Evolutionary conservation across 2,329 filamentous ascomycete species (phyloP).

Genomic region (Hyphodiscus sp.): DNA sequence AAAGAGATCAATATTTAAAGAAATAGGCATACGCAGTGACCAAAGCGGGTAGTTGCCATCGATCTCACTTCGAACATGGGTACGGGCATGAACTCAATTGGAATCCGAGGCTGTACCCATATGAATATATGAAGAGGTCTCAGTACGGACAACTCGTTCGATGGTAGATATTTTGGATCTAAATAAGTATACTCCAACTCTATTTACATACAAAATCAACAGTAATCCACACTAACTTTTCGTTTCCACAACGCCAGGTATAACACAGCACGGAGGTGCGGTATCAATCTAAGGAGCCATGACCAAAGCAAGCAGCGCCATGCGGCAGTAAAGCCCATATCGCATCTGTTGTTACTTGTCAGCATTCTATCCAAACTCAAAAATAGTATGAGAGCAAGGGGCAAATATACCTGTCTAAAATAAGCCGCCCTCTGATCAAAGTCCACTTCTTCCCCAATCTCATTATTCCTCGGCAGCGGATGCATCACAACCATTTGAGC

Average conservation of each 20-base stretch:
- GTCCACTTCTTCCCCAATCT: slow-evolving; percentile 93
- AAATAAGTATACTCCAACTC: neutral
- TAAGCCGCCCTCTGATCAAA: slow-evolving; percentile 96
- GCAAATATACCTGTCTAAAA: slow-evolving; percentile 86
- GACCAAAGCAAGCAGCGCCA: slow-evolving; percentile 92
- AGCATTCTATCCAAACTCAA: slow-evolving; percentile 5
- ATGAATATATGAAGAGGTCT: too few relatives aligned
- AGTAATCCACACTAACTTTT: neutral
- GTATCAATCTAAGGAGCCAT: slow-evolving; percentile 47
- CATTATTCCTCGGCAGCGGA: slow-evolving; percentile 85
- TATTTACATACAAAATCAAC: neutral
- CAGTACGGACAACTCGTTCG: too few relatives aligned
- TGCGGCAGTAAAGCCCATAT: slow-evolving; percentile 95
- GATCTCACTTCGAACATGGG: too few relatives aligned
- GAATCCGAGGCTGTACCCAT: too few relatives aligned
- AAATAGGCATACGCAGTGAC: too few relatives aligned
- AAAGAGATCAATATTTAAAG: too few relatives aligned
- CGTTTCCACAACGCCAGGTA: neutral
- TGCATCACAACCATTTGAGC: slow-evolving; percentile 91
- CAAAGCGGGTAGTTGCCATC: too few relatives aligned
- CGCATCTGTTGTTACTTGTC: slow-evolving; percentile 62
- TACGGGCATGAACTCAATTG: too few relatives aligned
- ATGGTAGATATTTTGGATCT: neutral
- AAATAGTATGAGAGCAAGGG: neutral
- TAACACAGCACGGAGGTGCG: neutral